A percentile compares a stretch with the other conserved stretches of the same genome.
Evolutionary conservation across 495 filamentous ascomycete genomes (phyloP).

Genomic region (Hypomontagnella submonticulosa): DNA sequence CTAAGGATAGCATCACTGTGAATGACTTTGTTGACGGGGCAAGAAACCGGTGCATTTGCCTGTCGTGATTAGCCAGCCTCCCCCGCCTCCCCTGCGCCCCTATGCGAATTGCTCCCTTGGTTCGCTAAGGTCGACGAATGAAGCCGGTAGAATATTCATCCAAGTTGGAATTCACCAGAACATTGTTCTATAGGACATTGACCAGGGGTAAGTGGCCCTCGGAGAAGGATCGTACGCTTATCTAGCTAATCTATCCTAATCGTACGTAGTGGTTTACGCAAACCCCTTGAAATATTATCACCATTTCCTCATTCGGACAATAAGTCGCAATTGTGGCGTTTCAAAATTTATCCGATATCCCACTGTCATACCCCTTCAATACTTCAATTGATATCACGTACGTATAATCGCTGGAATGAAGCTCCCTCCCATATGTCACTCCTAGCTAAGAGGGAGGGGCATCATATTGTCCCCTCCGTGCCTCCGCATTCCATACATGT

Average conservation of each 20-base stretch:
- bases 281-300: conserved; percentile 29
- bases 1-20: conserved; percentile 21
- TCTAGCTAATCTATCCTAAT: background rate
- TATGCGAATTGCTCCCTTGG: conserved; percentile 6
- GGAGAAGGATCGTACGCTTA: conserved; percentile 17
- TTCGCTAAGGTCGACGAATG: background rate
- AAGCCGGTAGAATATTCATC: background rate
- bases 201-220: background rate
- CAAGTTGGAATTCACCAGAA: background rate
- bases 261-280: conserved; percentile 22
- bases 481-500: background rate
- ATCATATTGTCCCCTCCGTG: background rate
- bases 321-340: conserved; percentile 32
- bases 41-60: background rate
- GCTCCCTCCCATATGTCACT: conserved; percentile 11
- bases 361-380: conserved; percentile 29
- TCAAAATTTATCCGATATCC: conserved; percentile 43
- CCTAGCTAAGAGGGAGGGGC: conserved; percentile 13
- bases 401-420: conserved; percentile 35
- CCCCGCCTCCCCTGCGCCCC: conserved; percentile 23
- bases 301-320: conserved; percentile 31
- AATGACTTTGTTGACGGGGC: conserved; percentile 24
- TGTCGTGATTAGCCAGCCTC: conserved; percentile 10
- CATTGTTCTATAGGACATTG: background rate
- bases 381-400: conserved; percentile 29